A percentile compares a stretch with the other conserved stretches of the same genome.
Evolutionary conservation across 495 filamentous ascomycete genomes (phyloP).

Genomic region (Sabuloglossum arenarium): DNA sequence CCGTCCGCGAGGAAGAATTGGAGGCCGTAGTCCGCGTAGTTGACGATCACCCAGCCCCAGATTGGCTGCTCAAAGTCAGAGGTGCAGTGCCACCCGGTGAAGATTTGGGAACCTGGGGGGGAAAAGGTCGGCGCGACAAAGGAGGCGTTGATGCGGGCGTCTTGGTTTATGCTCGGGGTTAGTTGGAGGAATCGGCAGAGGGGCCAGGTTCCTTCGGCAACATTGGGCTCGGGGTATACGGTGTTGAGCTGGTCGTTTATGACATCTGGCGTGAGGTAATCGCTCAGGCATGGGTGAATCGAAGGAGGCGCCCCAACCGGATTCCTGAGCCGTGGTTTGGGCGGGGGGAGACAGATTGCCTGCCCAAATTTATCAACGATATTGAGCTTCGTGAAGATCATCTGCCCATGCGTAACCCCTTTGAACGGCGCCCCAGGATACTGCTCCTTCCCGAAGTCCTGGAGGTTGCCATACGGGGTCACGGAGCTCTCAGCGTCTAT

Average conservation of each 20-base stretch:
- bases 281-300: constrained; percentile 13
- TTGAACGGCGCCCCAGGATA: not conserved
- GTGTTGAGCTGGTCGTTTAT: constrained; percentile 9
- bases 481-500: too few relatives aligned
- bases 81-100: constrained; percentile 10
- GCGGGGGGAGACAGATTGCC: constrained; percentile 8
- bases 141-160: constrained; percentile 20
- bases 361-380: constrained; percentile 32
- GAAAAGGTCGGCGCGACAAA: constrained; percentile 12
- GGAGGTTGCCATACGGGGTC: constrained; percentile 3
- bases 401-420: not conserved
- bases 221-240: not conserved
- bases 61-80: constrained; percentile 28
- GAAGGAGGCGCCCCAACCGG: constrained; percentile 3
- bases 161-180: constrained; percentile 27
- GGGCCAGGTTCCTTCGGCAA: not conserved
- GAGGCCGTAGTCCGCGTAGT: constrained; percentile 26
- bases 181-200: constrained; percentile 21
- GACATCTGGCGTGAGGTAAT: constrained; percentile 10
- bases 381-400: constrained; percentile 17
- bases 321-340: constrained; percentile 1
- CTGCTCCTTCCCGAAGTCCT: constrained; percentile 8
- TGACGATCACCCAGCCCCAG: constrained; percentile 33
- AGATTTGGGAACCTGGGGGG: not conserved
- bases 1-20: constrained; percentile 29